These are phyloP conservation scores for Pezicula neosporulosa DNA, from an alignment of 2,329 filamentous ascomycete genomes.

Conservation along the genomic window DNA sequence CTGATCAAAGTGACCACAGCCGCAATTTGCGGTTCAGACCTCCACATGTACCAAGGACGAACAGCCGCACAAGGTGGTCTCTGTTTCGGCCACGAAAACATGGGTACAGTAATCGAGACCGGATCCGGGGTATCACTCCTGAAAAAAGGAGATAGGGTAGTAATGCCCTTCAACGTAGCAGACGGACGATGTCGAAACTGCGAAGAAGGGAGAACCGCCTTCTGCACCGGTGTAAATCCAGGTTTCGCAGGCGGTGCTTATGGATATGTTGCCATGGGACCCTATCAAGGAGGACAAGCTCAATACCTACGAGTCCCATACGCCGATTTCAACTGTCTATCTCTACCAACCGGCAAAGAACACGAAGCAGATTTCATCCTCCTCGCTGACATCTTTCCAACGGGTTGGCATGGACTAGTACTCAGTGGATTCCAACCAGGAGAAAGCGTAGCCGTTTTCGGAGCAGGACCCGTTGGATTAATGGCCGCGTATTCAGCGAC, in stretches of 20 bases:
- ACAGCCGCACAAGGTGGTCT: slow-evolving; percentile 60
- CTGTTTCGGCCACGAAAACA: slow-evolving; percentile 61
- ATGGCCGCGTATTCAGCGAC: slow-evolving; percentile 64
- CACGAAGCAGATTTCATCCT: slow-evolving; percentile 58
- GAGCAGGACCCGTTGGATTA: slow-evolving; percentile 60
- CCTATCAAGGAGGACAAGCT: slow-evolving; percentile 46
- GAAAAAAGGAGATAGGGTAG: slow-evolving; percentile 60
- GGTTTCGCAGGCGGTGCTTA: slow-evolving; percentile 58
- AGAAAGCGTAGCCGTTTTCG: slow-evolving; percentile 62
- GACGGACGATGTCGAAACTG: slow-evolving; percentile 62
- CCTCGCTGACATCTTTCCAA: slow-evolving; percentile 45
- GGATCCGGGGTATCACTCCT: slow-evolving; percentile 57
- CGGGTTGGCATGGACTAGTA: slow-evolving; percentile 54
- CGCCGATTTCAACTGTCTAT: slow-evolving; percentile 64
- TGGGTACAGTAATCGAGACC: slow-evolving; percentile 53
- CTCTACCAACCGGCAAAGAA: slow-evolving; percentile 51
- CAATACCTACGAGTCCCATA: slow-evolving; percentile 64
- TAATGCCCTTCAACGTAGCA: slow-evolving; percentile 64
- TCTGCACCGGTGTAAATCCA: slow-evolving; percentile 61
- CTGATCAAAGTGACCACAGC: slow-evolving; percentile 62
- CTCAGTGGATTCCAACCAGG: slow-evolving; percentile 57
- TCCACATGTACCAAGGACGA: slow-evolving; percentile 57
- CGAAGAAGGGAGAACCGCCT: slow-evolving; percentile 61
- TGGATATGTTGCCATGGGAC: slow-evolving; percentile 60
- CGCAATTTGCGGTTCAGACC: slow-evolving; percentile 17